A percentile compares a stretch with the other conserved stretches of the same genome.
Evolutionary conservation across 441 rosid genomes (phyloP).

Genomic region (Eutrema salsugineum): DNA sequence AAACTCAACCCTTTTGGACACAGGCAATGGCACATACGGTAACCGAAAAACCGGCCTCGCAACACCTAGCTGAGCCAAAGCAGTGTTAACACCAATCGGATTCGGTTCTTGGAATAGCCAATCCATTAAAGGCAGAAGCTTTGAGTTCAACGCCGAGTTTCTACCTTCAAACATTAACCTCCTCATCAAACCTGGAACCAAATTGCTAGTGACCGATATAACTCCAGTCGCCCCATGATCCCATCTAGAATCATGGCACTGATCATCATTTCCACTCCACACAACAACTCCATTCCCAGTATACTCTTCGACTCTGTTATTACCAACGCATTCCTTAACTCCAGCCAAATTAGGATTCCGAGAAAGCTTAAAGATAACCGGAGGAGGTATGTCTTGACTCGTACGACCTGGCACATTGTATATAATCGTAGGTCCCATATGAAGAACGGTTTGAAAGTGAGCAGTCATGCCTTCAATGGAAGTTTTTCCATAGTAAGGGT

Average conservation of each 20-base stretch:
- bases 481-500: slow-evolving; percentile 90
- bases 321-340: slow-evolving; percentile 81
- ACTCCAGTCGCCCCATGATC: slow-evolving; percentile 72
- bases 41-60: slow-evolving; percentile 80
- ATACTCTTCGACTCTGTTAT: slow-evolving; percentile 60
- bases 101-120: slow-evolving; percentile 85
- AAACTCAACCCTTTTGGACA: slow-evolving; percentile 60
- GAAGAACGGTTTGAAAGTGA: slow-evolving; percentile 71
- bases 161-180: slow-evolving; percentile 70
- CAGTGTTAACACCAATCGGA: slow-evolving; percentile 71
- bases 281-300: slow-evolving; percentile 65
- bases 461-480: slow-evolving; percentile 69
- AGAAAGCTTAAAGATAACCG: slow-evolving; percentile 49
- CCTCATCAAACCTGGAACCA: slow-evolving; percentile 65
- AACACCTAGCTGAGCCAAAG: slow-evolving; percentile 86
- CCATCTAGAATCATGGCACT: slow-evolving; percentile 84
- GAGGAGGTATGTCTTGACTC: slow-evolving; percentile 78
- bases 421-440: slow-evolving; percentile 79
- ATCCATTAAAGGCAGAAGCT: slow-evolving; percentile 68
- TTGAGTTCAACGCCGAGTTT: slow-evolving; percentile 48
- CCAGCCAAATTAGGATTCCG: slow-evolving; percentile 65
- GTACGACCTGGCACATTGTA: slow-evolving; percentile 88
- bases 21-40: slow-evolving; percentile 81
- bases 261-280: slow-evolving; percentile 91
- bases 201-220: slow-evolving; percentile 77